Percentiles rank a stretch among this genome's conserved stretches.
These are phyloP conservation scores for Alloascoidea africana DNA, from an alignment of 805 yeast genomes.

Conservation along the genomic window DNA sequence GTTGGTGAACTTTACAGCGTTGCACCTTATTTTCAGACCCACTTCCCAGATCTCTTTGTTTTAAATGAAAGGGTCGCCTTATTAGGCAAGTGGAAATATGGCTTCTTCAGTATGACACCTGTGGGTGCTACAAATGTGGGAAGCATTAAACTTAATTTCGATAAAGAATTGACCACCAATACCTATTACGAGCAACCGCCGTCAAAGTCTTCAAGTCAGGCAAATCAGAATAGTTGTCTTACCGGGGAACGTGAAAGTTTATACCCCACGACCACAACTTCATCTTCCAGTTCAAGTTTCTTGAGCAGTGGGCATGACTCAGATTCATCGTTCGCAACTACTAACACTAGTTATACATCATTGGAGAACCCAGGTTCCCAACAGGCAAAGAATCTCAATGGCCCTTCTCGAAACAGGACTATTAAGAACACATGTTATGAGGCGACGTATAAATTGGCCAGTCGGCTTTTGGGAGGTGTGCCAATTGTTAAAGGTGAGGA, in stretches of 20 bases:
- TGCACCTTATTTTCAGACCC: conserved; percentile 88
- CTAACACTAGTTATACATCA: conserved; percentile 9
- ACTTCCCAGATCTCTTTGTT: conserved; percentile 75
- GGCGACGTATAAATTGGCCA: conserved; percentile 79
- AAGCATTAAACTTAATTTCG: conserved; percentile 82
- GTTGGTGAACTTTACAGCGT: conserved; percentile 93
- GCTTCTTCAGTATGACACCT: conserved; percentile 96
- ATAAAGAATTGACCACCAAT: conserved; percentile 79
- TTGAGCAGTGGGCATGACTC: neutral
- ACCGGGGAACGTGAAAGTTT: too few relatives aligned
- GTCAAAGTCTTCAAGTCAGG: conserved; percentile 4
- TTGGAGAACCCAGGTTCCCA: conserved; percentile 9
- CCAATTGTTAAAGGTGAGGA: conserved; percentile 88
- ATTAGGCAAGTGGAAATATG: conserved; percentile 92
- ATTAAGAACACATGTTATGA: conserved; percentile 80
- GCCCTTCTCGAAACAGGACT: conserved; percentile 12
- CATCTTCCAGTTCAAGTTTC: neutral
- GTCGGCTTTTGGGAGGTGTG: conserved; percentile 62
- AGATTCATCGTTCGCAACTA: too few relatives aligned
- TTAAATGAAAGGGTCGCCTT: conserved; percentile 91
- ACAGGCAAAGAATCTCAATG: conserved; percentile 3
- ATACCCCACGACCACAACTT: conserved; percentile 2
- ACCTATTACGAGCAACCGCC: conserved; percentile 28
- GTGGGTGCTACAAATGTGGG: conserved; percentile 99
- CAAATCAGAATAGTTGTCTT: too few relatives aligned